Base-by-base conservation (phyloP, 2,329 filamentous ascomycete genomes). In the Xylaria multiplex region DNA sequence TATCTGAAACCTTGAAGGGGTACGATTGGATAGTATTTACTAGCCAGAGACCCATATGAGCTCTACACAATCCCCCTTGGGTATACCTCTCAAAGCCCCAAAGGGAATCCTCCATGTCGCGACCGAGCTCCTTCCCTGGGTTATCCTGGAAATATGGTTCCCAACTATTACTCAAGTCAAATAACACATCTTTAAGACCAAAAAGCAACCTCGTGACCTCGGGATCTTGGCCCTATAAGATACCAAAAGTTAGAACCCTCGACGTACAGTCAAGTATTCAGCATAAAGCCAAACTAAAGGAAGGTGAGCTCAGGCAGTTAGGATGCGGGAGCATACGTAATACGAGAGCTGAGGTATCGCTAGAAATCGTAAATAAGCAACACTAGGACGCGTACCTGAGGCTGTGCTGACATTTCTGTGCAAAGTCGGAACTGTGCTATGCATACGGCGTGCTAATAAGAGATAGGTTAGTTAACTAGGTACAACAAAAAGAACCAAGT, bases 401-500 rank as follows among this genome's bases (percentile, higher is more conserved):
- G 40, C 5, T 53, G 24, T 1, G 13, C 19, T 2, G 7, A 65
- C 4, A 32, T 1, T 2, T 48, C 2, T 3, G 0, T 30, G 8
- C 48, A 50, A 3, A 50, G 60, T 64, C 2, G 71, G 59, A 3
- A 63, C 1, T 68, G 65, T 19, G 69, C 66, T 3, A 52, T 16
- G 16, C 1, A 13, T 22, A 72, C 40, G 13, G 71, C 71, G 49
- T 74, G 72, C 71, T 74, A 52, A n/a, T 19, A 35, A 46, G 32
- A 57, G 19, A 67, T 2, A 50, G 27, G 24, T 68, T 30, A 66
- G 59, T 40, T 6, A 37, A 27, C n/a, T 43, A 14, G 16, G 45
- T 8, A 22, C 16, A 2, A 46, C 2, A 16, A 24, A 16, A 24
- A 42, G 6, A 32, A n/a, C 4, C 2, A 16, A 22, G 24, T 32